Conservation (phyloP, 1,284 basidiomycete genomes). For the Naganishia cerealis region DNA sequence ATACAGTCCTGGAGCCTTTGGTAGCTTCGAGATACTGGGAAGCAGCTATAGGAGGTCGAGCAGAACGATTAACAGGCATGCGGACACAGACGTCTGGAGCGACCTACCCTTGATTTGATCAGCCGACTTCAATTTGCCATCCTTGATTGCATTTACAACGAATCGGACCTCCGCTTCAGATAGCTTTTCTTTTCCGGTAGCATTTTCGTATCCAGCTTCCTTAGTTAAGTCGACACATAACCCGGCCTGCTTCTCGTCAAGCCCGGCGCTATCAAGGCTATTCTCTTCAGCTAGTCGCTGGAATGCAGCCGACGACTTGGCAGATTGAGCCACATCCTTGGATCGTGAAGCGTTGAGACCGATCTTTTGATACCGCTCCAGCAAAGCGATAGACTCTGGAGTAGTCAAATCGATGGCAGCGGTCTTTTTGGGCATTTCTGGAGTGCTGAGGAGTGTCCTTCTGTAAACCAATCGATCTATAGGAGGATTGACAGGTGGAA, state of each 20-base stretch:
- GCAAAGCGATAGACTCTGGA: conserved; percentile 29
- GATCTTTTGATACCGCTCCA: conserved; percentile 67
- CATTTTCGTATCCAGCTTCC: conserved; percentile 31
- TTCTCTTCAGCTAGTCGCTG: conserved; percentile 69
- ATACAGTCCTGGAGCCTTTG: conserved; percentile 51
- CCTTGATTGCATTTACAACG: conserved; percentile 67
- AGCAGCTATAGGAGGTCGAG: conserved; percentile 61
- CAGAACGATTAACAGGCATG: neutral
- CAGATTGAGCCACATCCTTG: conserved; percentile 74
- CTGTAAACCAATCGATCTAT: neutral
- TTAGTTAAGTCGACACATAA: conserved; percentile 69
- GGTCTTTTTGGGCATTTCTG: conserved; percentile 30
- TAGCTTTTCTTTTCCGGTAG: conserved; percentile 63
- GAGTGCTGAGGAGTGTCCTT: neutral
- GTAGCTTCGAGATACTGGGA: conserved; percentile 72
- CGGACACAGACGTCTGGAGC: neutral
- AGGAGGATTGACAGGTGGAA: neutral
- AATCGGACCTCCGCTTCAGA: conserved; percentile 65
- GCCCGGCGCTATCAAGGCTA: conserved; percentile 57
- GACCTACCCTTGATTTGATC: conserved; percentile 83
- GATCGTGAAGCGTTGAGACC: conserved; percentile 78
- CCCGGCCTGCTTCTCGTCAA: conserved; percentile 79
- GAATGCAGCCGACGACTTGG: conserved; percentile 71
- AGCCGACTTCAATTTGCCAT: conserved; percentile 71
- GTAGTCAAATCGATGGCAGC: conserved; percentile 30